Percentiles rank a stretch among this genome's conserved stretches.
phyloP scores from a whole-genome alignment of 306 rosid species.

The Cucurbita moschata region DNA sequence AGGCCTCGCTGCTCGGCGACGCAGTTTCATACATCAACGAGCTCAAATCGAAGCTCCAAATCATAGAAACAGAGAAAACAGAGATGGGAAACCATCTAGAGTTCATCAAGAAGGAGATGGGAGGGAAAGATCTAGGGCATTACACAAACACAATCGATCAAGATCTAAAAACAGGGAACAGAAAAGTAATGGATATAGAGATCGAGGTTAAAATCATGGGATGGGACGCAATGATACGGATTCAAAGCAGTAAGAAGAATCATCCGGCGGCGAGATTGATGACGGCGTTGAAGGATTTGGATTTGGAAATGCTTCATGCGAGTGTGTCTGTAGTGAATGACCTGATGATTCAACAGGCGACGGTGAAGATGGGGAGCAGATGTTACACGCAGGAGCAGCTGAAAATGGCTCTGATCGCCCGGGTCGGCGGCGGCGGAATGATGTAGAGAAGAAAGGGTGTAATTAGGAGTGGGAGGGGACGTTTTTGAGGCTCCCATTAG shows the following conservation, averaged over 20 bases:
- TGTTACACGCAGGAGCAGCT: constrained; percentile 88
- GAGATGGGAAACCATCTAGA: constrained; percentile 45
- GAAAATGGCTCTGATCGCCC: constrained; percentile 37
- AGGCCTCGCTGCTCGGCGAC: constrained; percentile 81
- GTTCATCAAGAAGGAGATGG: constrained; percentile 29
- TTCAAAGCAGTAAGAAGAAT: constrained; percentile 73
- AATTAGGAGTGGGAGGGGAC: neutral
- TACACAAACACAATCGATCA: neutral
- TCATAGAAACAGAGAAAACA: constrained; percentile 33
- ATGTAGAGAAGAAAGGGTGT: neutral
- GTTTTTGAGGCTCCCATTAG: neutral
- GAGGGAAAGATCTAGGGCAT: neutral
- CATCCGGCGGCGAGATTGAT: constrained; percentile 84
- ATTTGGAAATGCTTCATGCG: constrained; percentile 75
- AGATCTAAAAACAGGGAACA: constrained; percentile 8
- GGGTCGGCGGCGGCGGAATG: constrained; percentile 26
- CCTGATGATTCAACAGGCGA: constrained; percentile 86
- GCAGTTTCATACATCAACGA: constrained; percentile 78
- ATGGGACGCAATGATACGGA: constrained; percentile 84
- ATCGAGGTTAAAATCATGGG: constrained; percentile 86
- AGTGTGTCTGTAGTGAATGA: constrained; percentile 86
- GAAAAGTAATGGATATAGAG: constrained; percentile 41
- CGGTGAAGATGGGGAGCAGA: constrained; percentile 84
- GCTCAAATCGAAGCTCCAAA: constrained; percentile 56
- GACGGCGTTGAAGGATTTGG: constrained; percentile 83